phyloP scores from a whole-genome alignment of 2,329 filamentous ascomycete genomes.

The Ascochyta lentis region DNA sequence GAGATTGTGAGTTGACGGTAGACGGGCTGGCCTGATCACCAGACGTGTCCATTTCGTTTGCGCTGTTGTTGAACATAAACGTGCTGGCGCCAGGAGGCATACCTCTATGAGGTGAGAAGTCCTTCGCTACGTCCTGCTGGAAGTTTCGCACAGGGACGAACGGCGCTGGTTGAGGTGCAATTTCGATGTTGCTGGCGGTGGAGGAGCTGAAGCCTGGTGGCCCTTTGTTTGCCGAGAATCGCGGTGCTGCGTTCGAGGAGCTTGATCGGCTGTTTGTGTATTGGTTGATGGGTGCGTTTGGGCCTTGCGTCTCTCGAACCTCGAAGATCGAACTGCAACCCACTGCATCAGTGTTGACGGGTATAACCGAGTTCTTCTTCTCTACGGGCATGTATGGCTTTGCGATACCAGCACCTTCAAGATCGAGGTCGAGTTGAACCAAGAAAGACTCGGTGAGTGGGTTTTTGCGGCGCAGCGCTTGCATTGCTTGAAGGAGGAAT shows the following conservation, averaged over 20 bases:
- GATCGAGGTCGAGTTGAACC: constrained; percentile 89
- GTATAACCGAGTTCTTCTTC: constrained; percentile 18
- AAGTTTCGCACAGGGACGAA: constrained; percentile 19
- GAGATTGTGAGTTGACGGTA: constrained; percentile 42
- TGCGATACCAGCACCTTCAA: constrained; percentile 73
- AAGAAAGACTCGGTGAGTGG: constrained; percentile 94
- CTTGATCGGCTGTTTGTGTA: constrained; percentile 27
- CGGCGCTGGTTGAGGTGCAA: constrained; percentile 26
- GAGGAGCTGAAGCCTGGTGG: constrained; percentile 33
- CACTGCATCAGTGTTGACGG: constrained; percentile 37
- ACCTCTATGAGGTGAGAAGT: constrained; percentile 3
- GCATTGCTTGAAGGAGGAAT: constrained; percentile 89
- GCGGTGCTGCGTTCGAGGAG: neutral
- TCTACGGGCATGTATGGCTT: constrained; percentile 53
- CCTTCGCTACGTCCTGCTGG: constrained; percentile 8
- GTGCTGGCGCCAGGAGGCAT: constrained; percentile 6
- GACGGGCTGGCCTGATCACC: constrained; percentile 44
- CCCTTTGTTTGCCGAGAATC: constrained; percentile 18
- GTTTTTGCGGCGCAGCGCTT: constrained; percentile 84
- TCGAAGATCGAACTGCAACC: constrained; percentile 44
- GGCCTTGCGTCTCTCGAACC: constrained; percentile 42
- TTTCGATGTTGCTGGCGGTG: constrained; percentile 29
- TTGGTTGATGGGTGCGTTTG: constrained; percentile 36
- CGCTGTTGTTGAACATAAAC: constrained; percentile 22
- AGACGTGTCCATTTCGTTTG: constrained; percentile 47